A percentile compares a stretch with the other conserved stretches of the same genome.
Evolutionary conservation across 495 filamentous ascomycete genomes (phyloP).

Genomic region (Podospora tetraspora): DNA sequence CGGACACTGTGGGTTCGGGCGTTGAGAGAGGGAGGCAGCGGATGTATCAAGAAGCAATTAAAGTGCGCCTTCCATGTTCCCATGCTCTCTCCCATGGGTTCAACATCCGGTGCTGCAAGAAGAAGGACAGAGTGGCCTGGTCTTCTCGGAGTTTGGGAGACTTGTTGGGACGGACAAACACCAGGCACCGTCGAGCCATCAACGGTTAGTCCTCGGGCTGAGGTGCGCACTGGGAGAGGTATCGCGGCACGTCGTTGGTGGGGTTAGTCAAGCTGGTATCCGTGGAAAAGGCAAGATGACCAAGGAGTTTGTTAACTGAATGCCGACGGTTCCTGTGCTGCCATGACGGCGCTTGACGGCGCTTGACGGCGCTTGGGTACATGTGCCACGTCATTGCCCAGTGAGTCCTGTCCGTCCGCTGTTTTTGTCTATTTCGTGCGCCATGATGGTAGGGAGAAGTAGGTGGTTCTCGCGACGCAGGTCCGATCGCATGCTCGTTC

Average conservation of each 20-base stretch:
- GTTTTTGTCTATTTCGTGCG: not conserved
- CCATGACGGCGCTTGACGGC: not conserved
- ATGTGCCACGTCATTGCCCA: not conserved
- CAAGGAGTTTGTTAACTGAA: not conserved
- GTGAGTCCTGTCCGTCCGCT: not conserved
- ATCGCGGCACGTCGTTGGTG: not conserved
- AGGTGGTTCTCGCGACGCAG: not conserved
- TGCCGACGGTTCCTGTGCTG: not conserved
- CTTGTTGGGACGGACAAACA: not conserved
- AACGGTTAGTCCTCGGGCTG: not conserved
- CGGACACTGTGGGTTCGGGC: not conserved
- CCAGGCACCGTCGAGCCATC: not conserved
- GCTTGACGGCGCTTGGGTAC: not conserved
- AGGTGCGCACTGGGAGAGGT: not conserved
- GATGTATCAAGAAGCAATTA: slow-evolving; percentile 16
- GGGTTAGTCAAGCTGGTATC: not conserved
- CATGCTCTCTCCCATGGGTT: not conserved
- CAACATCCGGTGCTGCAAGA: not conserved
- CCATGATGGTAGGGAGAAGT: not conserved
- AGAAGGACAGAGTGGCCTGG: too few species aligned
- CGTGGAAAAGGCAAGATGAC: not conserved
- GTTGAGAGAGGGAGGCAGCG: slow-evolving; percentile 5
- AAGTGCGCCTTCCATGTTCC: not conserved
- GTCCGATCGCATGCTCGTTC: not conserved
- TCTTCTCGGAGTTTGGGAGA: not conserved